Evolutionary conservation across 345 rosid genomes (phyloP).

Genomic region (Trapa bicornis): DNA sequence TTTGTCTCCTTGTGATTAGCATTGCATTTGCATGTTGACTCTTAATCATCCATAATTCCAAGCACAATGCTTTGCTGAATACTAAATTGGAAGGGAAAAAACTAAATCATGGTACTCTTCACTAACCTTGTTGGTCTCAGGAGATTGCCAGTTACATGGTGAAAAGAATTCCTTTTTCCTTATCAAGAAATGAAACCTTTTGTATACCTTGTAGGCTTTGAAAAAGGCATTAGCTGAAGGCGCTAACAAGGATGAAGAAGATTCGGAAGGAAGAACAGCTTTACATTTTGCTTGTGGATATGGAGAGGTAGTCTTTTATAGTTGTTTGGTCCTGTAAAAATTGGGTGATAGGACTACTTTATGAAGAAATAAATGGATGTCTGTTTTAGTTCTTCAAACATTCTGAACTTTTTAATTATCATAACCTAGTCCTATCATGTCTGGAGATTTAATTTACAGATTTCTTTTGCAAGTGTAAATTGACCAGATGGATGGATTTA

Average conservation of each 20-base stretch:
- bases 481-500: background rate
- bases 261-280: conserved; percentile 97
- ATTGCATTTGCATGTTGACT: background rate
- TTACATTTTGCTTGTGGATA: conserved; percentile 98
- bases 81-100: background rate
- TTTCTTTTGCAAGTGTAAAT: background rate
- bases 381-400: background rate
- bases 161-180: background rate
- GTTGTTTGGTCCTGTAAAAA: background rate
- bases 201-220: conserved; percentile 43
- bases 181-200: background rate
- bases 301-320: conserved; percentile 59
- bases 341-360: background rate
- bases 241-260: conserved; percentile 91
- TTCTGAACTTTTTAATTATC: background rate
- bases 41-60: background rate
- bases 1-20: background rate
- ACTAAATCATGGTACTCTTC: background rate
- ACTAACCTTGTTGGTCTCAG: background rate
- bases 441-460: background rate
- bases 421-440: background rate
- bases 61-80: background rate
- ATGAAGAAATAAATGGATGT: too few species aligned
- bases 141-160: background rate
- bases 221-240: conserved; percentile 71